Conservation (phyloP, 768 basidiomycete species). For the Lentinula sp. region DNA sequence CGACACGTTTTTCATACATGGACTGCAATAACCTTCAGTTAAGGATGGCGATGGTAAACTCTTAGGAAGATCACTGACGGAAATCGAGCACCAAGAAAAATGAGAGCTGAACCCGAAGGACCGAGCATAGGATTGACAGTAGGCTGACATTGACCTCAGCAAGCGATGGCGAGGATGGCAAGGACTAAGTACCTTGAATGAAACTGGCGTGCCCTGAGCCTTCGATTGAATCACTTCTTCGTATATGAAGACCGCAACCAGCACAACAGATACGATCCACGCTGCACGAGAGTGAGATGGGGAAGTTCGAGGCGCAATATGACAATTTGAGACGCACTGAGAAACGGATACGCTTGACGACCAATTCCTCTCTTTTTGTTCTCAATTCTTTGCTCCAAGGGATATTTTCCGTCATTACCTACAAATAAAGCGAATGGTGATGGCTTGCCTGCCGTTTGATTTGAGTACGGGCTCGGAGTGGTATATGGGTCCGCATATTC, state of each 20-base stretch:
- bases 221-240: constrained; percentile 74
- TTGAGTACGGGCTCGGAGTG: constrained; percentile 15
- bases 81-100: constrained; percentile 87
- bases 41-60: background rate
- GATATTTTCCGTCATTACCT: constrained; percentile 41
- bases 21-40: background rate
- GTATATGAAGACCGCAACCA: constrained; percentile 77
- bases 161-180: background rate
- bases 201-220: constrained; percentile 78
- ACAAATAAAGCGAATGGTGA: constrained; percentile 36
- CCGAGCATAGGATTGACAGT: constrained; percentile 88
- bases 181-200: constrained; percentile 58
- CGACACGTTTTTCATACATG: constrained; percentile 73
- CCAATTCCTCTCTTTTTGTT: constrained; percentile 83
- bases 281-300: constrained; percentile 29
- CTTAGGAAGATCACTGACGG: constrained; percentile 26
- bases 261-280: constrained; percentile 56
- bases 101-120: constrained; percentile 77
- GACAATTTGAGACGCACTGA: constrained; percentile 42
- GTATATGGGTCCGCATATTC: constrained; percentile 59
- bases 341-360: constrained; percentile 72
- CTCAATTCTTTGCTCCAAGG: constrained; percentile 78
- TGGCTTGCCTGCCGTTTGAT: constrained; percentile 30
- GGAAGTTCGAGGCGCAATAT: background rate
- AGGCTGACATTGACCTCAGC: constrained; percentile 41